Conservation (phyloP, 2,329 filamentous ascomycete species). For the Aspergillus sp. region DNA sequence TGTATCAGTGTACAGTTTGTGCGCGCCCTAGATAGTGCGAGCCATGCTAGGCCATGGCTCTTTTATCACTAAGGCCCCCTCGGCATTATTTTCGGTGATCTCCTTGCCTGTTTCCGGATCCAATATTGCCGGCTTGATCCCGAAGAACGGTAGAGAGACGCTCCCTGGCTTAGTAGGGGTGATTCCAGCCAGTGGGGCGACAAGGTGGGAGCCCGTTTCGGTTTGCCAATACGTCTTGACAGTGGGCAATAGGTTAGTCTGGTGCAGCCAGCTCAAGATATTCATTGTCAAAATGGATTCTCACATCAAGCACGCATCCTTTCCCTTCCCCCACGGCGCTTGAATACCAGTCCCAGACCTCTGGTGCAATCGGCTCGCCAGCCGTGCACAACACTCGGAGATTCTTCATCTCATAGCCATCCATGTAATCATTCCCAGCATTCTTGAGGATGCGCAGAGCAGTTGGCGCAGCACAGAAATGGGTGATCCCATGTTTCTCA, state of each 20-base stretch:
- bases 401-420: constrained; percentile 61
- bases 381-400: constrained; percentile 85
- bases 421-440: constrained; percentile 66
- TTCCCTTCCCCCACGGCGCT: constrained; percentile 85
- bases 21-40: constrained; percentile 87
- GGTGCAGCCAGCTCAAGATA: too few species aligned
- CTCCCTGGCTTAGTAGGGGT: constrained; percentile 92
- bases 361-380: constrained; percentile 88
- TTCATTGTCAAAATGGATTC: too few species aligned
- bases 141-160: constrained; percentile 91
- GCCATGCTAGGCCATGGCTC: constrained; percentile 96
- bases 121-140: constrained; percentile 90
- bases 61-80: constrained; percentile 62
- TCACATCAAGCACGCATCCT: constrained; percentile 73
- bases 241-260: too few species aligned
- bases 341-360: constrained; percentile 98
- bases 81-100: not conserved
- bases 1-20: constrained; percentile 95
- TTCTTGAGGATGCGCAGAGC: constrained; percentile 86
- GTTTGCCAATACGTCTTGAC: constrained; percentile 87
- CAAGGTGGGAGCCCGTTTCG: constrained; percentile 89
- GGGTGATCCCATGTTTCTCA: constrained; percentile 85
- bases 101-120: constrained; percentile 76
- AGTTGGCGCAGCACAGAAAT: constrained; percentile 95
- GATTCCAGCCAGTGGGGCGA: constrained; percentile 81